These are phyloP conservation scores for Hamamelis virginiana DNA, from an alignment of 164 flowering plant genomes.

Conservation along the genomic window DNA sequence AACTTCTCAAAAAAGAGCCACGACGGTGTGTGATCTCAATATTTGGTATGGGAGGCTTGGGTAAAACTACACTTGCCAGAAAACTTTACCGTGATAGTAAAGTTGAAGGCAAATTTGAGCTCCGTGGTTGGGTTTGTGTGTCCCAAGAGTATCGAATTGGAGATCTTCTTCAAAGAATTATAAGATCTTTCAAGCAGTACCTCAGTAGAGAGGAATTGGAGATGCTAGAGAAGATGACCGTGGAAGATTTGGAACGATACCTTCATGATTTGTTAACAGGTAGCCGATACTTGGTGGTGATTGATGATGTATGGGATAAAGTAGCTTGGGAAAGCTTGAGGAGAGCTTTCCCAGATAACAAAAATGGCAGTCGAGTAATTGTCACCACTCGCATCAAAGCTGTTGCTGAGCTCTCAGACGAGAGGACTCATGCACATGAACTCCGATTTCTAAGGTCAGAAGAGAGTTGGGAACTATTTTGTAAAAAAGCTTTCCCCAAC, in stretches of 20 bases:
- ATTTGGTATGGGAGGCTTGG: conserved; percentile 22
- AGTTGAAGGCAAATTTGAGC: conserved; percentile 4
- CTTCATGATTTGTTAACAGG: conserved; percentile 1
- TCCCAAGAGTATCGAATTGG: conserved; percentile 1
- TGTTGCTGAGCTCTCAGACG: conserved; percentile 7
- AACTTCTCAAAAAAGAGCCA: neutral
- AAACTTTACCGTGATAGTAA: conserved; percentile 5
- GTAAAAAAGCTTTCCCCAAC: conserved; percentile 4
- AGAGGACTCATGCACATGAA: neutral
- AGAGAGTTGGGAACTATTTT: conserved; percentile 17
- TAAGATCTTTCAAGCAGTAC: neutral
- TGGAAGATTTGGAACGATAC: neutral
- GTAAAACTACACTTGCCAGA: conserved; percentile 22
- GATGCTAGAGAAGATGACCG: neutral
- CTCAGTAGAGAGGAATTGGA: conserved; percentile 1
- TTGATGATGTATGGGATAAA: conserved; percentile 16
- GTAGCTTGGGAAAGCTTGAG: conserved; percentile 9
- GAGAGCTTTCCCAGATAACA: conserved; percentile 3
- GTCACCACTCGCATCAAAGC: conserved; percentile 21
- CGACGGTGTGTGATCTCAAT: conserved; percentile 8
- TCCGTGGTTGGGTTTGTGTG: conserved; percentile 18
- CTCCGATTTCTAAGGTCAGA: neutral
- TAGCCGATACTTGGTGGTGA: conserved; percentile 16
- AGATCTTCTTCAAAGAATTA: neutral
- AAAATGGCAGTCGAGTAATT: conserved; percentile 13